A percentile compares a stretch with the other conserved stretches of the same genome.
phyloP scores from a whole-genome alignment of 768 basidiomycete species.

The Lactifluus rugatus region DNA sequence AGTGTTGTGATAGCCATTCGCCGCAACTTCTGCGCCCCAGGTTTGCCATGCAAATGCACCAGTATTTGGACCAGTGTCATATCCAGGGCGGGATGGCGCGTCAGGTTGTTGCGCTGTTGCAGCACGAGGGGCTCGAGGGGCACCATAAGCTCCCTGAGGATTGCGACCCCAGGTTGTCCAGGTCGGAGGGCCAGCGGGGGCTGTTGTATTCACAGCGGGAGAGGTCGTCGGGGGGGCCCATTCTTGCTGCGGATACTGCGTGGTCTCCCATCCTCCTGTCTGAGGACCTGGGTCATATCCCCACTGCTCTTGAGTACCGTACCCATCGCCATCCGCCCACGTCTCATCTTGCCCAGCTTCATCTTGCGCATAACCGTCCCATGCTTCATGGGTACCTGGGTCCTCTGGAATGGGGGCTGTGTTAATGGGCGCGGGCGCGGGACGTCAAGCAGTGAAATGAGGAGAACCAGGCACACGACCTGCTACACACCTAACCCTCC shows the following conservation, averaged over 20 bases:
- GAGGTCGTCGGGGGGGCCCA: not conserved
- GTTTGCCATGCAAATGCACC: conserved; percentile 8
- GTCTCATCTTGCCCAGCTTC: not conserved
- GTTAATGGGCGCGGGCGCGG: not conserved
- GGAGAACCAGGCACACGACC: not conserved
- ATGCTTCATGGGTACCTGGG: not conserved
- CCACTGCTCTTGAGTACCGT: not conserved
- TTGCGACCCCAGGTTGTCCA: not conserved
- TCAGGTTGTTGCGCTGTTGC: not conserved
- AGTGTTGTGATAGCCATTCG: not conserved
- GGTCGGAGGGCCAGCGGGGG: not conserved
- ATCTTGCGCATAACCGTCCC: not conserved
- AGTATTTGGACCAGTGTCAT: not conserved
- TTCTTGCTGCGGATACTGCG: conserved; percentile 7
- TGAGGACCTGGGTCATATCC: conserved; percentile 1
- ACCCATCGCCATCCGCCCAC: not conserved
- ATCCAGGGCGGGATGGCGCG: not conserved
- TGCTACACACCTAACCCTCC: conserved; percentile 10
- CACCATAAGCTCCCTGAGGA: not conserved
- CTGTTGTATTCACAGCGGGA: not conserved
- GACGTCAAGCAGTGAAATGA: conserved; percentile 3
- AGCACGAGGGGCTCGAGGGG: not conserved
- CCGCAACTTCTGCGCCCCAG: conserved; percentile 15
- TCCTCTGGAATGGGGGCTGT: conserved; percentile 18
- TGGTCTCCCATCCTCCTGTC: not conserved